Conservation (phyloP, 1,284 basidiomycete species). For the Cryptococcus neoformans region DNA sequence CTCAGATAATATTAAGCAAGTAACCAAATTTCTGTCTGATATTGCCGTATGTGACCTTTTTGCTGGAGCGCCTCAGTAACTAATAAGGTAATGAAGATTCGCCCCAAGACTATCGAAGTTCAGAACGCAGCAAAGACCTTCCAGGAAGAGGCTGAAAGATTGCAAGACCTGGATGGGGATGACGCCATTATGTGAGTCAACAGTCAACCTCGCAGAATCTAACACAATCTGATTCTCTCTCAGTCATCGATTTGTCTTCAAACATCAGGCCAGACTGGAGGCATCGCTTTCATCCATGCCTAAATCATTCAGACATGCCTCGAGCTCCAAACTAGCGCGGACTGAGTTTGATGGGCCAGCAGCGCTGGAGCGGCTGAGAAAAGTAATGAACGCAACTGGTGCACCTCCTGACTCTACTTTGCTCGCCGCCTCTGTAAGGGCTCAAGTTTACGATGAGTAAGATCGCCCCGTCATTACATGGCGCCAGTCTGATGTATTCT, state of each 20-base stretch:
- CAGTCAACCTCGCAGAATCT: not conserved
- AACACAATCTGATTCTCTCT: not conserved
- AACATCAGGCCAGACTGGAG: conserved; percentile 33
- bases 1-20: conserved; percentile 68
- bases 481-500: conserved; percentile 43
- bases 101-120: conserved; percentile 36
- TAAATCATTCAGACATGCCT: conserved; percentile 19
- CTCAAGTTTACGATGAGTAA: conserved; percentile 50
- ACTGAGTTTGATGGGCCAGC: conserved; percentile 63
- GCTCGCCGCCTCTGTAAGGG: conserved; percentile 55
- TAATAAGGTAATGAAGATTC: conserved; percentile 16
- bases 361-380: conserved; percentile 72
- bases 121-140: conserved; percentile 29
- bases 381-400: conserved; percentile 70
- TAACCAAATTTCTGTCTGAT: conserved; percentile 78
- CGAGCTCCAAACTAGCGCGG: conserved; percentile 24
- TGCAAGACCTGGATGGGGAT: conserved; percentile 36
- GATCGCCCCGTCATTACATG: conserved; percentile 44
- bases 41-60: conserved; percentile 59
- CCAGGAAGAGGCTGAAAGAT: conserved; percentile 34
- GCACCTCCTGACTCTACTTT: conserved; percentile 64
- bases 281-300: conserved; percentile 29
- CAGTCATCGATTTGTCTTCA: conserved; percentile 40
- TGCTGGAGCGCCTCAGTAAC: not conserved
- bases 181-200: conserved; percentile 33